phyloP scores from a whole-genome alignment of 2,329 filamentous ascomycete species.

The Trichoderma atroviride region DNA sequence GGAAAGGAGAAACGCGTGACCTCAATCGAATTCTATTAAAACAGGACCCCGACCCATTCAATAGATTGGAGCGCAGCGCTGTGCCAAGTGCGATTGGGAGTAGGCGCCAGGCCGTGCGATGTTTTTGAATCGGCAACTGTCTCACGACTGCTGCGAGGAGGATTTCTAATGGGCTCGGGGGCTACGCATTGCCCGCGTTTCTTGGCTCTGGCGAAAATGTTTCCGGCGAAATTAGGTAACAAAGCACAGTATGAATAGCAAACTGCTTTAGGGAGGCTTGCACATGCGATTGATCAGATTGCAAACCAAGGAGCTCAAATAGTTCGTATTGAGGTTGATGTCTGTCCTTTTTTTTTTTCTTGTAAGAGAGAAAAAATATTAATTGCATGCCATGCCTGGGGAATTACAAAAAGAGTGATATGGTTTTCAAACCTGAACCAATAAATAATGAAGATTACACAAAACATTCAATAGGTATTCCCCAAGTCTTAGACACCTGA shows the following conservation, averaged over 20 bases:
- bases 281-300: background rate
- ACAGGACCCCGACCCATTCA: conserved; percentile 16
- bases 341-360: background rate
- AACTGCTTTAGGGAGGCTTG: background rate
- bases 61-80: conserved; percentile 18
- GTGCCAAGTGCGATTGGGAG: background rate
- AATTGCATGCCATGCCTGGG: background rate
- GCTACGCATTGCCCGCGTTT: background rate
- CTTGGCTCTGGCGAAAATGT: background rate
- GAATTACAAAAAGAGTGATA: background rate
- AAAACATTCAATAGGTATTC: background rate
- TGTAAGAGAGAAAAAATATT: background rate
- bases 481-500: background rate
- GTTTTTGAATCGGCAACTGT: conserved; percentile 19
- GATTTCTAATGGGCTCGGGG: conserved; percentile 14
- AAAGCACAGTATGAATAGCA: background rate
- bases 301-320: background rate
- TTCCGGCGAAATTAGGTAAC: conserved; percentile 3
- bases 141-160: background rate
- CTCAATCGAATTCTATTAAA: conserved; percentile 17
- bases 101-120: conserved; percentile 14
- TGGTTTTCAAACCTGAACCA: background rate
- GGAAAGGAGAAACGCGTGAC: conserved; percentile 24
- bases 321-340: background rate
- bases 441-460: background rate